Evolutionary conservation across 345 rosid genomes (phyloP), one percentile per base, ranked within the genome.

Genomic region (Ceriops tagal): DNA sequence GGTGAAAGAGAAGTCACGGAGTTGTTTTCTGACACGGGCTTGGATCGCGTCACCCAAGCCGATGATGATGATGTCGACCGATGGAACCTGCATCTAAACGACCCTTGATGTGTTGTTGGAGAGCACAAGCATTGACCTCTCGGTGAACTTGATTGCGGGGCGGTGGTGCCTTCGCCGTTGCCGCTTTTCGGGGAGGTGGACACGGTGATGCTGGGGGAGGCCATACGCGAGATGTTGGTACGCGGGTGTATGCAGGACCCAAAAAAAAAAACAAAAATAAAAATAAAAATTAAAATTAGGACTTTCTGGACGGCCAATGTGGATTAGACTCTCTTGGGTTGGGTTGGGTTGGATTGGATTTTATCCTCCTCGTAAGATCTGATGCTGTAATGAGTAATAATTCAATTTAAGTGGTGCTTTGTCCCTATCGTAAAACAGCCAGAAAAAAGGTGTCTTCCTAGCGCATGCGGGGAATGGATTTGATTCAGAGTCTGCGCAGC

Each of bases 91-190:
- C 93, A 88, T 51, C 93, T 81, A 71, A 88, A 88, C 5, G 93
- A 88, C 35, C 93, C 93, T 61, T 74, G 75, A 67, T 88, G 93
- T 0, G 91, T 88, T 0, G 89, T 88, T 7, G 91, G 93, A 0
- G 93, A 88, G 78, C 93, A 88, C 66, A 88, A 37, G 69, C 93
- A 88, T 60, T 88, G 89, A 7, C 80, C 82, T 63, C 62, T 84
- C 1, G 81, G 77, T 53, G 84, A 78, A 59, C 35, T 56, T 10
- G 72, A n/a, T 24, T 51, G 31, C 21, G 20, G 13, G 13, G 68
- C 39, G 21, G 56, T 9, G 19, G 46, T 16, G 43, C 46, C 58
- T 10, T 32, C 20, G 34, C 59, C 52, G 73, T 5, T 53, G 66
- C 58, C 43, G 51, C 58, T 81, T 70, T 80, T 78, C 5, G 87